Evolutionary conservation across 1,139 yeast species (phyloP), one percentile per base, ranked within the genome.

Genomic region (Entelexis paramagnoliae): DNA sequence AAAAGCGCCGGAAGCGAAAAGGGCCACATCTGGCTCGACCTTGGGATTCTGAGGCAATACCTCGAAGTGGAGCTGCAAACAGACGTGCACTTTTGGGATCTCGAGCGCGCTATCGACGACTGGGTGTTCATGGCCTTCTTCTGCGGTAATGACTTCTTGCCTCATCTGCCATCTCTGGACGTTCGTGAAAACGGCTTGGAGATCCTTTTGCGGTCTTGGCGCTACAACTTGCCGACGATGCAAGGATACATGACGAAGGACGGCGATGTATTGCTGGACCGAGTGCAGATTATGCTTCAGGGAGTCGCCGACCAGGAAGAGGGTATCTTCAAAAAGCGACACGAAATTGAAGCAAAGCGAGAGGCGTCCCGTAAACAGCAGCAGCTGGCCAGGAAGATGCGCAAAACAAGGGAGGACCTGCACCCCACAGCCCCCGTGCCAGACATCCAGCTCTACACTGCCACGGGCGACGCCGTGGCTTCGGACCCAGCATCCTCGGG

Each of bases 61-160:
- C 73, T 93, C 54, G 86, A 82, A 52, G 79, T 85, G 11, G 99
- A 93, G 66, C 73, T 93, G 51, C 52, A 55, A 29, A 78, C 84
- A 29, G 87, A 89, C 2, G 76, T 87, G 1, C 83, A 85, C 62
- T 77, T 80, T 17, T 88, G 83, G 68, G 96, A 91, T 64, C 69
- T 88, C 55, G 99, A 93, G 68, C 75, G 98, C 54, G 96, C 97
- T 2, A 82, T 93, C 56, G 99, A 93, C 66, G 99, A 93, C 69
- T 93, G 98, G 98, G 89, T 93, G 17, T 93, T 93, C 61, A 83
- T 93, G 89, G 91, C 97, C 75, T 93, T 93, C 72, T 93, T 93
- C 65, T 95, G 91, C 54, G 99, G 99, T 66, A 93, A 93, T 65
- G 99, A 93, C 78, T 93, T 93, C 74, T 73, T 93, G 64, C 99